Evolutionary conservation across 257 asterid genomes (phyloP).

Genomic region (Plantago elongata): DNA sequence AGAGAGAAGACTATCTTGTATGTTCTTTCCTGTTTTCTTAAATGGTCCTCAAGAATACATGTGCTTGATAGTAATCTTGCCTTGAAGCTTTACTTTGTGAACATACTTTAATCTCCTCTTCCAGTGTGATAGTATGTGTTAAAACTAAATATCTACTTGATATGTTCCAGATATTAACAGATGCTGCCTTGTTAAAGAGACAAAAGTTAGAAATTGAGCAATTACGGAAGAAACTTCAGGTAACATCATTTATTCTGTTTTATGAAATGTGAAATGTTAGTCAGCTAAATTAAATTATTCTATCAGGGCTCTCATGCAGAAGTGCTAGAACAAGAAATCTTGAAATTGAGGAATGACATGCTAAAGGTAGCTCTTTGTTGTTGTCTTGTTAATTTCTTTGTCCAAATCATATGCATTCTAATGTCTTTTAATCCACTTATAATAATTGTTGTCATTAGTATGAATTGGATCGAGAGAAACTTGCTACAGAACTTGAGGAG

Average conservation of each 20-base stretch:
- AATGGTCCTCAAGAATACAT: slow-evolving; percentile 13
- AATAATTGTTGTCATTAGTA: slow-evolving; percentile 42
- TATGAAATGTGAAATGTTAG: slow-evolving; percentile 3
- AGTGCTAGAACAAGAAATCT: slow-evolving; percentile 85
- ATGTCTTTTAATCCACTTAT: slow-evolving; percentile 13
- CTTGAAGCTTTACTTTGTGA: not conserved
- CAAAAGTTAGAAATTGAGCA: slow-evolving; percentile 91
- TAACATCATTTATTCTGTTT: slow-evolving; percentile 18
- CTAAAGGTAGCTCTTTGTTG: slow-evolving; percentile 51
- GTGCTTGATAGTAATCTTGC: not conserved
- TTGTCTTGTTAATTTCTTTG: not conserved
- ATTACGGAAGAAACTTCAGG: slow-evolving; percentile 85
- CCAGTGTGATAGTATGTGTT: not conserved
- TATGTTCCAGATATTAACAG: slow-evolving; percentile 72
- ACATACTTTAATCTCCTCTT: not conserved
- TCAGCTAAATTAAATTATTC: slow-evolving; percentile 8
- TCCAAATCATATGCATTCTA: slow-evolving; percentile 13
- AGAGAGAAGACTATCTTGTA: not conserved
- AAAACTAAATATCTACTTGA: slow-evolving; percentile 18
- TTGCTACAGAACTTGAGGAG: slow-evolving; percentile 81
- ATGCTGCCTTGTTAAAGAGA: slow-evolving; percentile 88
- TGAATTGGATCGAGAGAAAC: slow-evolving; percentile 83
- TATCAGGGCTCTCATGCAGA: slow-evolving; percentile 85
- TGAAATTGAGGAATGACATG: slow-evolving; percentile 93
- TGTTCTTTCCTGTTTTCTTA: slow-evolving; percentile 9